Conservation (phyloP, 179 eudicot genomes). For the Drosera spatulata region DNA sequence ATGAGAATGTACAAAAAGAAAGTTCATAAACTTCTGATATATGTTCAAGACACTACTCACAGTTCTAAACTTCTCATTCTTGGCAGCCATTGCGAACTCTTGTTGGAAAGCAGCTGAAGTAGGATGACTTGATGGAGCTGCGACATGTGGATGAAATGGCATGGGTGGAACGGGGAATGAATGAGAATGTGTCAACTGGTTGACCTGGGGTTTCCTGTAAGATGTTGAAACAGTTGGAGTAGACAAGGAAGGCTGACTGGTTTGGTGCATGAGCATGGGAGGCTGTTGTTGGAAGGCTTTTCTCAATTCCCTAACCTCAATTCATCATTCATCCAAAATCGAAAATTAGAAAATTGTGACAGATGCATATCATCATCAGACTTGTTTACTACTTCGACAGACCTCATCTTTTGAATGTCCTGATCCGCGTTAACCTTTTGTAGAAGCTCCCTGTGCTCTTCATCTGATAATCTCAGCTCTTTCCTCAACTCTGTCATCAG, state of each 20-base stretch:
- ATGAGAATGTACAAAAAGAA: not conserved
- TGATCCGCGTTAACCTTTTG: conserved; percentile 56
- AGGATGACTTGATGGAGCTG: conserved; percentile 37
- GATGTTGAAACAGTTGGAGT: conserved; percentile 52
- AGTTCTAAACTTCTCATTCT: conserved; percentile 45
- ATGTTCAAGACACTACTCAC: conserved; percentile 20
- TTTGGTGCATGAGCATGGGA: conserved; percentile 21
- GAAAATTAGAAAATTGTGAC: no score
- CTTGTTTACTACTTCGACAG: conserved; percentile 9
- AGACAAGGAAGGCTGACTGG: conserved; percentile 29
- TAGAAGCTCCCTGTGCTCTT: conserved; percentile 70
- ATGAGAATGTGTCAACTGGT: conserved; percentile 31
- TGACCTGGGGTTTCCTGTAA: conserved; percentile 39
- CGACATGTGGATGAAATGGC: conserved; percentile 25
- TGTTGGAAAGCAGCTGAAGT: conserved; percentile 45
- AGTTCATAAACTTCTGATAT: conserved; percentile 2
- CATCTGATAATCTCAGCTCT: conserved; percentile 68
- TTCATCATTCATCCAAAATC: no score
- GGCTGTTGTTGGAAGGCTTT: conserved; percentile 35
- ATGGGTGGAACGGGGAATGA: conserved; percentile 42
- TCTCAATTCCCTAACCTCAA: conserved; percentile 77
- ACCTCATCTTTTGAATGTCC: conserved; percentile 56
- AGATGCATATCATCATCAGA: not conserved
- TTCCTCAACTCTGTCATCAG: conserved; percentile 65
- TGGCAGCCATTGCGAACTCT: conserved; percentile 33